Percentiles rank a stretch among this genome's conserved stretches.
Evolutionary conservation across 495 filamentous ascomycete genomes (phyloP).

Genomic region (Tricharina praecox): DNA sequence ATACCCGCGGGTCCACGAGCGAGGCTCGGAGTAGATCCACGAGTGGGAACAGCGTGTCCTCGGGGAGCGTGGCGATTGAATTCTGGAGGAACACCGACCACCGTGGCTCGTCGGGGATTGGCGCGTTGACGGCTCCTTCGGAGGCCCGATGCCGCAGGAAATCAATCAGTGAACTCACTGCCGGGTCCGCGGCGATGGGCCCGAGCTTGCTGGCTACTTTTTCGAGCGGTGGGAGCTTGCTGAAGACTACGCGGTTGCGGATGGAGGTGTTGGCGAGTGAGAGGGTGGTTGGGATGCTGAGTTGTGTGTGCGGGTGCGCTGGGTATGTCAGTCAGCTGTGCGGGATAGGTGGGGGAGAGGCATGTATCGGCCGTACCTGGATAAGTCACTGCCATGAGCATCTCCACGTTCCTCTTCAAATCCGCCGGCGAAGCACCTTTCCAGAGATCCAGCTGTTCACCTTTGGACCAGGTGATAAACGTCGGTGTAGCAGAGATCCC

Average conservation of each 20-base stretch:
- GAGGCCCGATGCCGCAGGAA: slow-evolving; percentile 45
- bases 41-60: slow-evolving; percentile 52
- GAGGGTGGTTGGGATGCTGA: slow-evolving; percentile 53
- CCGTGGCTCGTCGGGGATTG: slow-evolving; percentile 42
- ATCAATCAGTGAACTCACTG: slow-evolving; percentile 40
- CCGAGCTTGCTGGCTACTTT: slow-evolving; percentile 70
- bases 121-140: slow-evolving; percentile 39
- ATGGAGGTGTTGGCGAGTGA: slow-evolving; percentile 29
- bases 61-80: slow-evolving; percentile 36
- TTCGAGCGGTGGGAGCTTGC: slow-evolving; percentile 64
- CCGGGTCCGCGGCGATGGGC: slow-evolving; percentile 32
- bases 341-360: no score
- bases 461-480: slow-evolving; percentile 73
- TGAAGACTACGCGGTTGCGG: slow-evolving; percentile 52
- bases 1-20: slow-evolving; percentile 67
- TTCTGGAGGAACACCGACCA: slow-evolving; percentile 38
- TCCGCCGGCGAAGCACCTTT: slow-evolving; percentile 51
- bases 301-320: slow-evolving; percentile 52
- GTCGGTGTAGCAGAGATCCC: slow-evolving; percentile 65
- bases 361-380: slow-evolving; percentile 37
- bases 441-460: slow-evolving; percentile 64
- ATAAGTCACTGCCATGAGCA: slow-evolving; percentile 59
- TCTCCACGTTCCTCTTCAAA: slow-evolving; percentile 52
- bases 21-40: slow-evolving; percentile 66
- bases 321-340: no score